phyloP scores from a whole-genome alignment of 805 yeast genomes.

The Kazachstania africana region DNA sequence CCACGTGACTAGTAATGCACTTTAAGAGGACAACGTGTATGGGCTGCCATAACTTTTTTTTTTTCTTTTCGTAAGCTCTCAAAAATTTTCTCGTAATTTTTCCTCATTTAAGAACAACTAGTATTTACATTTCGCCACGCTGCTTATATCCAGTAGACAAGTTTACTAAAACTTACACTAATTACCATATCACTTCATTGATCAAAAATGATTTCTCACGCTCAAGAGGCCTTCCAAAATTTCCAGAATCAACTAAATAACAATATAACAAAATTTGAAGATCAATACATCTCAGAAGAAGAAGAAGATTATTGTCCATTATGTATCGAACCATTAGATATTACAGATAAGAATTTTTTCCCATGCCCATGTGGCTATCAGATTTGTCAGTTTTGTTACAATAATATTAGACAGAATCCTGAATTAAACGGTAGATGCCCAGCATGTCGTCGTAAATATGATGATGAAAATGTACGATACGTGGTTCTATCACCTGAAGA shows the following conservation, averaged over 20 bases:
- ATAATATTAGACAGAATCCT: constrained; percentile 89
- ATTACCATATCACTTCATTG: no score
- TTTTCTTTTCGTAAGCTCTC: no score
- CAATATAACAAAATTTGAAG: constrained; percentile 21
- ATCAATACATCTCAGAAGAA: constrained; percentile 26
- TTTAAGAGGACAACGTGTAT: no score
- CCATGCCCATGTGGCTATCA: constrained; percentile 99
- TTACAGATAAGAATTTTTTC: constrained; percentile 88
- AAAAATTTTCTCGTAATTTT: no score
- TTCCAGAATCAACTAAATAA: constrained; percentile 21
- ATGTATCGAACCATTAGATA: constrained; percentile 96
- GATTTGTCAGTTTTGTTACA: constrained; percentile 95
- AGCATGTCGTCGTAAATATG: constrained; percentile 89
- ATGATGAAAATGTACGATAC: constrained; percentile 87
- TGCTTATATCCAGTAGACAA: no score
- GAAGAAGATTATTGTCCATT: constrained; percentile 53
- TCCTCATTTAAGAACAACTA: no score
- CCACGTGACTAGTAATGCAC: no score
- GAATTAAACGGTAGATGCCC: constrained; percentile 95
- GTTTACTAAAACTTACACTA: no score
- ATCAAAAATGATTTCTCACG: constrained; percentile 16
- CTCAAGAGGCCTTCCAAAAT: constrained; percentile 21
- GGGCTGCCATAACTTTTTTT: no score
- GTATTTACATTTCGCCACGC: no score
- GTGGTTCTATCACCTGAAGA: constrained; percentile 78